Evolutionary conservation across 495 filamentous ascomycete species (phyloP), one percentile per base, ranked within the genome.

Genomic region (Tuber borchii): DNA sequence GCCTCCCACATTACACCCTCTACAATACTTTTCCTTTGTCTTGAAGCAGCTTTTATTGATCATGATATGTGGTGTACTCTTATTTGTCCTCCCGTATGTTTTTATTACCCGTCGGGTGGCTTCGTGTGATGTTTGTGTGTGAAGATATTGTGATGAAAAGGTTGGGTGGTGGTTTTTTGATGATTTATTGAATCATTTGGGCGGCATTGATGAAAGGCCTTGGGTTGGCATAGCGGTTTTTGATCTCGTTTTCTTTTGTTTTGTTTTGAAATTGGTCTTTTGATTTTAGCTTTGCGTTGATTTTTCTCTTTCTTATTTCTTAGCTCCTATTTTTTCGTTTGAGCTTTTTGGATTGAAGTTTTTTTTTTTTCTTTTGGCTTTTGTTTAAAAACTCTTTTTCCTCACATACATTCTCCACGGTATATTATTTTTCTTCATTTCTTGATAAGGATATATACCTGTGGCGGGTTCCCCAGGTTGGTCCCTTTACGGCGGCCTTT

Each of bases 401-500:
- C 56, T 65, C 56, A 26, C 51, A 65, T 65, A 78, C 80, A 83
- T 80, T 83, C 84, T 79, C 79, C 76, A 79, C 79, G 81, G 81
- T 76, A 82, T 82, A 81, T 43, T 46, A 51, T 69, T 73, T 75
- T 68, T 80, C 77, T 77, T 77, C 76, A 77, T 79, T 37, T 39
- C 20, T 78, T 79, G 72, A 75, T 81, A 78, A 56, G 71, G 79
- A 76, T 75, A 75, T 76, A 76, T 77, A 76, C 68, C 78, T 75
- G 75, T 76, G 73, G 74, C 70, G 72, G 73, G 77, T 77, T 68
- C 4, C 74, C 75, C 78, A 76, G 80, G 79, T 79, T 78, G 51
- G 82, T 79, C 76, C 77, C 56, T 65, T 65, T 65, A 78, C 74
- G 79, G 82, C 79, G 80, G 80, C 82, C 82, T 84, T 81, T 85